A percentile compares a stretch with the other conserved stretches of the same genome.
These are phyloP conservation scores for Eucalyptus erythrocorys DNA, from an alignment of 345 rosid genomes.

Conservation along the genomic window DNA sequence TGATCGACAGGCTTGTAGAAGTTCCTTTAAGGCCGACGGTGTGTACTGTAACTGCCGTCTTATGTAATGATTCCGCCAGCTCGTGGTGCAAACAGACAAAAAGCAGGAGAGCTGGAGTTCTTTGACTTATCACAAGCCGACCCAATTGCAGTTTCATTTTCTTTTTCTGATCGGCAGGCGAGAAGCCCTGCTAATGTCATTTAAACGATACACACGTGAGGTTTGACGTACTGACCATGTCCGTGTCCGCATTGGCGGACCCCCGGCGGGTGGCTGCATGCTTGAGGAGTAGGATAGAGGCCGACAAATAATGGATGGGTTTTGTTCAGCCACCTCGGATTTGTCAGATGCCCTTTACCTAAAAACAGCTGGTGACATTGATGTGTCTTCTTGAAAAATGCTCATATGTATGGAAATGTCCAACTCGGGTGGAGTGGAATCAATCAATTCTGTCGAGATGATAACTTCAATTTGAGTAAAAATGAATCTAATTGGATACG, in stretches of 20 bases:
- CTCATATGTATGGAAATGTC: background rate
- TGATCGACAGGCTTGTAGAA: background rate
- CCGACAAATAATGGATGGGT: background rate
- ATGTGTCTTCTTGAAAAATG: background rate
- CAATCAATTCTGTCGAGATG: background rate
- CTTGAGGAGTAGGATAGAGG: background rate
- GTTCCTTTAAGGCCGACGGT: background rate
- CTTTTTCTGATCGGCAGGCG: background rate
- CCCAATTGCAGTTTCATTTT: background rate
- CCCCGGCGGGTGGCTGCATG: background rate
- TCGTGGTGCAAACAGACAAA: background rate
- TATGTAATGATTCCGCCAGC: background rate
- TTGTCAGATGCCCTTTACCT: background rate
- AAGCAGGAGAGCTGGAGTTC: background rate
- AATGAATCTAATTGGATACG: background rate
- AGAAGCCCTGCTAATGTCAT: background rate
- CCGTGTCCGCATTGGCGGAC: background rate
- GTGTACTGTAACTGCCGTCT: background rate
- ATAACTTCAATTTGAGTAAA: background rate
- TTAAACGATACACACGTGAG: background rate
- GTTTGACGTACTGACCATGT: background rate
- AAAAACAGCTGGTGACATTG: background rate
- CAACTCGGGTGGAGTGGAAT: background rate
- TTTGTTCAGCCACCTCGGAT: background rate
- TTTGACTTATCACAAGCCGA: background rate